phyloP scores from a whole-genome alignment of 2,329 filamentous ascomycete species.

The Fusarium piperis region DNA sequence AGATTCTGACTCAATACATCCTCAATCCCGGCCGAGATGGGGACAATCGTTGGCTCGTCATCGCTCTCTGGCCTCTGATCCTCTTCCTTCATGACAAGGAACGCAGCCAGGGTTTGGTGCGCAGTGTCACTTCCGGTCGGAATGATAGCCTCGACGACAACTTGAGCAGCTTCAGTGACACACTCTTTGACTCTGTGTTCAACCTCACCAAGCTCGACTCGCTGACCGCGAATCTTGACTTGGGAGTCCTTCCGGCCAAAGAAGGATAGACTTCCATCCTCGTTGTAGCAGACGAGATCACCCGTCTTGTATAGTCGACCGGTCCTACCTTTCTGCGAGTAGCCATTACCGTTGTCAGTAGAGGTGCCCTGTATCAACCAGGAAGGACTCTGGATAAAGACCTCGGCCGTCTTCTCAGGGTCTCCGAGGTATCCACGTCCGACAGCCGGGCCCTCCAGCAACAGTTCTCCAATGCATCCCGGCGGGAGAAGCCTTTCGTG shows the following conservation, averaged over 20 bases:
- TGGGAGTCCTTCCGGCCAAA: constrained; percentile 34
- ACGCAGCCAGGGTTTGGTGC: not conserved
- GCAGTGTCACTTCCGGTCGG: not conserved
- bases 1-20: not conserved
- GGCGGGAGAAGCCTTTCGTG: constrained; percentile 27
- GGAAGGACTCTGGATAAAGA: constrained; percentile 44
- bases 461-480: constrained; percentile 33
- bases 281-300: constrained; percentile 27
- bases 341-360: not conserved
- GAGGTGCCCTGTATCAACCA: constrained; percentile 24
- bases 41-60: not conserved
- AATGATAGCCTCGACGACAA: not conserved
- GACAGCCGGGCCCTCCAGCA: constrained; percentile 35
- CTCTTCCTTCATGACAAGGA: not conserved
- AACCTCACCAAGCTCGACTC: constrained; percentile 37
- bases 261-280: constrained; percentile 22
- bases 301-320: constrained; percentile 32
- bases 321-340: not conserved
- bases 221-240: constrained; percentile 37
- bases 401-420: constrained; percentile 19
- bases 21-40: not conserved
- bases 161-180: not conserved
- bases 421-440: constrained; percentile 28
- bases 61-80: not conserved
- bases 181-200: constrained; percentile 18